A percentile compares a stretch with the other conserved stretches of the same genome.
phyloP scores from a whole-genome alignment of 768 basidiomycete species.

The Hebeloma cylindrosporum region DNA sequence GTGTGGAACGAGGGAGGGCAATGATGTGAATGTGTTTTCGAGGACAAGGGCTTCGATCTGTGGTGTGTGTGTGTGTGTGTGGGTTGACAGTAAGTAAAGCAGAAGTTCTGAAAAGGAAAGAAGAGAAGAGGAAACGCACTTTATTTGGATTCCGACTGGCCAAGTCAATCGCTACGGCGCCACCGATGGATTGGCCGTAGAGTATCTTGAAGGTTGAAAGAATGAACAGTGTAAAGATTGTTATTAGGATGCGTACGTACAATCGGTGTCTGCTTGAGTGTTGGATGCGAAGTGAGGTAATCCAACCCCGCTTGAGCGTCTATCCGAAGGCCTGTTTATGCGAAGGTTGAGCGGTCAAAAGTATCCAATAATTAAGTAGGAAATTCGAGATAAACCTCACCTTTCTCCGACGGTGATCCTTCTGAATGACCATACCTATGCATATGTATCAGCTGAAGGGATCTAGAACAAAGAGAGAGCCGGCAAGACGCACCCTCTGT shows the following conservation, averaged over 20 bases:
- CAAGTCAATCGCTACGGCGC: conserved; percentile 89
- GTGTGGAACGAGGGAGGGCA: conserved; percentile 79
- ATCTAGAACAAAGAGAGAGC: not conserved
- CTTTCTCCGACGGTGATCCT: conserved; percentile 83
- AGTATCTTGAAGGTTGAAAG: conserved; percentile 47
- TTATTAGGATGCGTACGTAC: conserved; percentile 37
- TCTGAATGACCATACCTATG: conserved; percentile 85
- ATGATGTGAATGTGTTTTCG: conserved; percentile 91
- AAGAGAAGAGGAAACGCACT: conserved; percentile 36
- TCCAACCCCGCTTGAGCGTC: conserved; percentile 87
- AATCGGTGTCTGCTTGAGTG: conserved; percentile 64
- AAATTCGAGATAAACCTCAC: conserved; percentile 32
- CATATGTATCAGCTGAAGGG: not conserved
- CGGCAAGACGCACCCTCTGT: conserved; percentile 72
- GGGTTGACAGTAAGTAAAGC: not conserved
- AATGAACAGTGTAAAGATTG: not conserved
- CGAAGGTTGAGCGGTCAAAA: not conserved
- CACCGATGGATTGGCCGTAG: conserved; percentile 88
- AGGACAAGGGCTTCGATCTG: conserved; percentile 80
- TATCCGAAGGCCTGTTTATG: conserved; percentile 68
- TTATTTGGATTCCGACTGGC: conserved; percentile 73
- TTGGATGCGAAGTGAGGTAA: conserved; percentile 63
- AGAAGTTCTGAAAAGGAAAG: too few relatives aligned
- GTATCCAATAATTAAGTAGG: not conserved
- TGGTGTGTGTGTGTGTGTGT: not conserved